Evolutionary conservation across 768 basidiomycete genomes (phyloP).

Genomic region (Agrocybe praecox): DNA sequence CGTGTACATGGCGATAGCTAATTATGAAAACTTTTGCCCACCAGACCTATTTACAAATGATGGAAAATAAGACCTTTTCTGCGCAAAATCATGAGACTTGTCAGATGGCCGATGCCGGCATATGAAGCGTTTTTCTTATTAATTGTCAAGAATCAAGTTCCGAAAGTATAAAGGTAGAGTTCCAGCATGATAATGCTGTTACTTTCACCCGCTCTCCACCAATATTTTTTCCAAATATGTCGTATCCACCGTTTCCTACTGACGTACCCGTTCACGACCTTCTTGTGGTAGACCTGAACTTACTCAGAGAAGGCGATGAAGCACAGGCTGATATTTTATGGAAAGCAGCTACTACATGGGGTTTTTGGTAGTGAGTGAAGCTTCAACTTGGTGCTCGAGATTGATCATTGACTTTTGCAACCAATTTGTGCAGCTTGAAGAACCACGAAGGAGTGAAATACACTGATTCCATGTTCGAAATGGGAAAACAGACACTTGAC

Average conservation of each 20-base stretch:
- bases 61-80: no score
- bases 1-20: no score
- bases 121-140: neutral
- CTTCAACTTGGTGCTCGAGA: neutral
- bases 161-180: neutral
- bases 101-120: neutral
- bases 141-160: neutral
- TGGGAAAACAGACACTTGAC: slow-evolving; percentile 50
- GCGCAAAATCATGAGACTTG: slow-evolving; percentile 1
- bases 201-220: neutral
- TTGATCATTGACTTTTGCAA: no score
- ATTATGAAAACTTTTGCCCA: no score
- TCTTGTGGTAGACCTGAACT: slow-evolving; percentile 51
- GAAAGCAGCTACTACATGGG: slow-evolving; percentile 52
- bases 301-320: slow-evolving; percentile 40
- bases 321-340: slow-evolving; percentile 49
- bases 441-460: slow-evolving; percentile 51
- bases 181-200: neutral
- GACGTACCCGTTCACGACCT: slow-evolving; percentile 51
- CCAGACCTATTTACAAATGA: no score
- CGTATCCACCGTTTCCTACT: slow-evolving; percentile 44
- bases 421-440: slow-evolving; percentile 36
- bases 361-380: slow-evolving; percentile 62
- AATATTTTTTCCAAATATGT: neutral
- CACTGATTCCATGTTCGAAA: slow-evolving; percentile 50